Evolutionary conservation across 1,284 basidiomycete genomes (phyloP).

Genomic region (Cryptococcus jaspeensis): DNA sequence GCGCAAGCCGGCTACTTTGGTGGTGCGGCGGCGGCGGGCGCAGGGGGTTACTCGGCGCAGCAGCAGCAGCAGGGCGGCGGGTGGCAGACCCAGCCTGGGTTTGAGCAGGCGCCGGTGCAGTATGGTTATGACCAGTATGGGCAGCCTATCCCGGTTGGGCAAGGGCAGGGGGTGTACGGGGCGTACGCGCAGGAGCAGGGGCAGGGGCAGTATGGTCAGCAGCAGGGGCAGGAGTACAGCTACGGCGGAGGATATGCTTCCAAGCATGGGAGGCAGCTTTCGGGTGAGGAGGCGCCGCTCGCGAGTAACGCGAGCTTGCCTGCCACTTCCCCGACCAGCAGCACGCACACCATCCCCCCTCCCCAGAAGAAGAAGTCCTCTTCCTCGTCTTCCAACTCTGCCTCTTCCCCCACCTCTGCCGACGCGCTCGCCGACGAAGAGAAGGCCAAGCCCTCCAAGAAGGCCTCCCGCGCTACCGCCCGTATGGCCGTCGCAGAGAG

Average conservation of each 20-base stretch:
- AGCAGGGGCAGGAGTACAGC: background rate
- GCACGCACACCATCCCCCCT: background rate
- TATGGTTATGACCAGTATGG: conserved; percentile 18
- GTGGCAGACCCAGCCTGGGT: conserved; percentile 12
- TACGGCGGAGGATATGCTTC: background rate
- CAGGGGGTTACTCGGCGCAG: background rate
- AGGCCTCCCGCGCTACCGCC: conserved; percentile 15
- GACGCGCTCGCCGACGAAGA: too few species aligned
- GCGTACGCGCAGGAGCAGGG: background rate
- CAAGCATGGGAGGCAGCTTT: too few species aligned
- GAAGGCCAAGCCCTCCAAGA: background rate
- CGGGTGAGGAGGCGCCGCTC: too few species aligned
- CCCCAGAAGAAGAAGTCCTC: background rate
- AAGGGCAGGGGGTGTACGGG: too few species aligned
- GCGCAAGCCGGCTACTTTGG: too few species aligned
- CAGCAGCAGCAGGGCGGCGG: background rate
- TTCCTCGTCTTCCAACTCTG: background rate
- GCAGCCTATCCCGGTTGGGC: conserved; percentile 3
- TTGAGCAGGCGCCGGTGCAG: conserved; percentile 4
- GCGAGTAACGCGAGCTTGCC: too few species aligned
- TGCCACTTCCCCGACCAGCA: background rate
- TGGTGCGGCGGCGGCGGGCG: too few species aligned
- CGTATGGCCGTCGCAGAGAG: conserved; percentile 38
- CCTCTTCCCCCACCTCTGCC: conserved; percentile 1
- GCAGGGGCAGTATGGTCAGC: background rate